Evolutionary conservation across 306 rosid species (phyloP).

Genomic region (Quercus berberidifolia): DNA sequence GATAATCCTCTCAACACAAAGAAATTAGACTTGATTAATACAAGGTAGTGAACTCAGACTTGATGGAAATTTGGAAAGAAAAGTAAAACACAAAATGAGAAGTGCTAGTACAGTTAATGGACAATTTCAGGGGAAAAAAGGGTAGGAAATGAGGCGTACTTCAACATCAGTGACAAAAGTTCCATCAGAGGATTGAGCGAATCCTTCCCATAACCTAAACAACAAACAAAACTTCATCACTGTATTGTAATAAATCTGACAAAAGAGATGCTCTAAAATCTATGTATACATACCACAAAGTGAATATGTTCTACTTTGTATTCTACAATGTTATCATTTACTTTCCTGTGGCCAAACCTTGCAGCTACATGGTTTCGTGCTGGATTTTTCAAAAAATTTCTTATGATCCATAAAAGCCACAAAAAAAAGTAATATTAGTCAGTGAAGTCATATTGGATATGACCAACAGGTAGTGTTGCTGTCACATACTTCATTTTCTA

Average conservation of each 20-base stretch:
- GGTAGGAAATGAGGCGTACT: slow-evolving; percentile 40
- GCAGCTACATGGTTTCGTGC: too few relatives aligned
- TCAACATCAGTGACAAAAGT: slow-evolving; percentile 85
- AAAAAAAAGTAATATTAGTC: not conserved
- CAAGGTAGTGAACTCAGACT: not conserved
- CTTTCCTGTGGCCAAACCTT: too few relatives aligned
- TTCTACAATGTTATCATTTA: too few relatives aligned
- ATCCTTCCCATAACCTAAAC: slow-evolving; percentile 90
- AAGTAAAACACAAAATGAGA: not conserved
- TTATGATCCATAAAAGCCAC: too few relatives aligned
- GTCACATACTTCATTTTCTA: too few relatives aligned
- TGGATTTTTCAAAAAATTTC: too few relatives aligned
- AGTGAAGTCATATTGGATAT: not conserved
- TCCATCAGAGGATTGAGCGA: slow-evolving; percentile 89
- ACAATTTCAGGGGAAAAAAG: not conserved
- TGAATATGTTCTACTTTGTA: not conserved
- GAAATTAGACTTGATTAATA: not conserved
- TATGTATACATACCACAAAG: not conserved
- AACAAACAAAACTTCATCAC: slow-evolving; percentile 12
- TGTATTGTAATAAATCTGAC: not conserved
- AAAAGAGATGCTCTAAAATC: not conserved
- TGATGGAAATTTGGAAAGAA: not conserved
- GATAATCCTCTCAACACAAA: not conserved
- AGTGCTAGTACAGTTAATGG: not conserved
- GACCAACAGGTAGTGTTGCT: too few relatives aligned